A percentile compares a stretch with the other conserved stretches of the same genome.
These are phyloP conservation scores for Gossypium turneri DNA, from an alignment of 345 rosid genomes.

Conservation along the genomic window DNA sequence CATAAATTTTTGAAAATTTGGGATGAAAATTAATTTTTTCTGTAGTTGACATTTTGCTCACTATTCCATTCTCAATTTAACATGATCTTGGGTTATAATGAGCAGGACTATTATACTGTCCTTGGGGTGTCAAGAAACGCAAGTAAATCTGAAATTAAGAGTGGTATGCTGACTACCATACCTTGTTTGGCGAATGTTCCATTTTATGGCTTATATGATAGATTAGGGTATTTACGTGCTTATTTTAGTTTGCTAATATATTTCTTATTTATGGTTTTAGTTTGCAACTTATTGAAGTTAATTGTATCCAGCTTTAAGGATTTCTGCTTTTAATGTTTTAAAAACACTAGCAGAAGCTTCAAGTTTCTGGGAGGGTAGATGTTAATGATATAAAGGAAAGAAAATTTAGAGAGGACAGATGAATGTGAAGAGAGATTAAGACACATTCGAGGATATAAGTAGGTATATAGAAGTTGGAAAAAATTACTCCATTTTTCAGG, in stretches of 20 bases:
- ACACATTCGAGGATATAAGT: conserved; percentile 2
- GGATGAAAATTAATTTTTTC: background rate
- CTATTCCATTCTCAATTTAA: conserved; percentile 8
- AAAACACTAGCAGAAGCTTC: background rate
- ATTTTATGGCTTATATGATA: background rate
- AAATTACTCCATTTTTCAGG: background rate
- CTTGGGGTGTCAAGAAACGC: conserved; percentile 88
- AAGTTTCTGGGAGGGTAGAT: conserved; percentile 12
- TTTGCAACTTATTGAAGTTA: conserved; percentile 1
- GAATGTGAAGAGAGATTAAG: background rate
- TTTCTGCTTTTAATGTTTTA: background rate
- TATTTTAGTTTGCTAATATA: background rate
- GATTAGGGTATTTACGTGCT: background rate
- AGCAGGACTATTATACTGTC: conserved; percentile 81
- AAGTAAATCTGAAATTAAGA: conserved; percentile 91
- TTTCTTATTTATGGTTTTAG: conserved; percentile 12
- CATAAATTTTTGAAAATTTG: background rate
- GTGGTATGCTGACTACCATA: conserved; percentile 43
- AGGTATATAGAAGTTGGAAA: background rate
- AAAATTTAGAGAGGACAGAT: background rate
- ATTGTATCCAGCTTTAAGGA: background rate
- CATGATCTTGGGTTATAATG: conserved; percentile 1
- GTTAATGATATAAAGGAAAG: background rate
- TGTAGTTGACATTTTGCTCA: background rate
- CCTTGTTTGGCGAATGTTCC: background rate